Percentiles rank a stretch among this genome's conserved stretches.
Evolutionary conservation across 306 rosid genomes (phyloP).

Genomic region (Urtica urens): DNA sequence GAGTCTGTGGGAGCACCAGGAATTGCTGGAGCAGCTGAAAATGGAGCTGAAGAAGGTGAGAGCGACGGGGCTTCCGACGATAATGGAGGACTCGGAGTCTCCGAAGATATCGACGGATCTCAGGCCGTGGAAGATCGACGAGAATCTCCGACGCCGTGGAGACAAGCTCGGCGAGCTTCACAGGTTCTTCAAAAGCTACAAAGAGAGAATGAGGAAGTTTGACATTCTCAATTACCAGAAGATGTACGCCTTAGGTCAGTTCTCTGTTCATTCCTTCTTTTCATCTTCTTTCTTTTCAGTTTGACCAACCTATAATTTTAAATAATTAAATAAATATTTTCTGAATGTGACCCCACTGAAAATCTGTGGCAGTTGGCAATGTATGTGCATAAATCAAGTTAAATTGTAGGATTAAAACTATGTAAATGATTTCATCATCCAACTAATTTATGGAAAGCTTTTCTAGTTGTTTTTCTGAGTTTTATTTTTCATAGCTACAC

Average conservation of each 20-base stretch:
- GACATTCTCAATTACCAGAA: constrained; percentile 96
- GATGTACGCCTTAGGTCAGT: constrained; percentile 87
- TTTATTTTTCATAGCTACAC: neutral
- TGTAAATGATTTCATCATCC: no score
- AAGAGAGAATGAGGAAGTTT: constrained; percentile 88
- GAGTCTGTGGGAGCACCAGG: constrained; percentile 86
- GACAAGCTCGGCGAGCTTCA: constrained; percentile 53
- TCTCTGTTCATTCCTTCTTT: constrained; percentile 1
- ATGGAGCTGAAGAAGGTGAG: constrained; percentile 79
- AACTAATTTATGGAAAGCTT: neutral
- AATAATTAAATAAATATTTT: neutral
- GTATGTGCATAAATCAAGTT: no score
- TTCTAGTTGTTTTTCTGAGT: neutral
- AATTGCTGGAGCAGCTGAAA: constrained; percentile 72
- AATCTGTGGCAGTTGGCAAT: no score
- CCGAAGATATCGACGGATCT: constrained; percentile 68
- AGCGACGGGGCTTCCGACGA: constrained; percentile 79
- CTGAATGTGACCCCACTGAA: no score
- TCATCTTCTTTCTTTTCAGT: neutral
- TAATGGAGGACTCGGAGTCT: constrained; percentile 79
- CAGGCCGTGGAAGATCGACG: constrained; percentile 96
- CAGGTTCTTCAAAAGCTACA: constrained; percentile 65
- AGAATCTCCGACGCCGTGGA: constrained; percentile 43
- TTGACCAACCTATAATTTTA: neutral
- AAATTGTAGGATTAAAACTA: no score